These are phyloP conservation scores for Fusarium sterilihyphosum DNA, from an alignment of 2,329 filamentous ascomycete species.

Conservation along the genomic window DNA sequence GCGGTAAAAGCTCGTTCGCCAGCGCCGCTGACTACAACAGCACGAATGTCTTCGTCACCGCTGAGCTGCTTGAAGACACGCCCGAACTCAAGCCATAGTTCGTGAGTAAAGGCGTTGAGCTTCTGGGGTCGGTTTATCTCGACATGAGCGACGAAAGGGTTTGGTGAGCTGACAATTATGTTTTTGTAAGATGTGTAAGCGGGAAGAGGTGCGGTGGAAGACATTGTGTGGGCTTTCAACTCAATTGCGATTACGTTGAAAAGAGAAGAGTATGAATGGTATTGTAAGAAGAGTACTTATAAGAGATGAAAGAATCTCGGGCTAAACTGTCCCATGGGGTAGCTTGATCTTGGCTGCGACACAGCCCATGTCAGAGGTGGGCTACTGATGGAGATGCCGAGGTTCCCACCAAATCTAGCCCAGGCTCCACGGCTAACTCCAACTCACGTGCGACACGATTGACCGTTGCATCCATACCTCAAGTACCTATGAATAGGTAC, in stretches of 20 bases:
- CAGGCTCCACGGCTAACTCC: conserved; percentile 8
- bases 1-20: conserved; percentile 87
- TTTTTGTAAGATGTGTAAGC: conserved; percentile 65
- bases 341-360: conserved; percentile 13
- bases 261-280: neutral
- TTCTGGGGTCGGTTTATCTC: conserved; percentile 90
- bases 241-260: neutral
- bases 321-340: neutral
- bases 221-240: conserved; percentile 21
- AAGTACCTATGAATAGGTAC: neutral
- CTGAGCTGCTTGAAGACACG: conserved; percentile 78
- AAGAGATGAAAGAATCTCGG: neutral
- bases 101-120: conserved; percentile 86
- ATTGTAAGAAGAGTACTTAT: neutral
- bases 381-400: conserved; percentile 38
- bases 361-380: conserved; percentile 18
- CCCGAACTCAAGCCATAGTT: conserved; percentile 87
- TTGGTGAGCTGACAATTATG: conserved; percentile 79
- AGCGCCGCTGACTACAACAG: conserved; percentile 81
- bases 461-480: neutral
- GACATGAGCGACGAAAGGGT: conserved; percentile 83
- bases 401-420: conserved; percentile 26
- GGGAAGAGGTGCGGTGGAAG: conserved; percentile 41
- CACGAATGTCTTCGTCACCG: conserved; percentile 75
- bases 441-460: conserved; percentile 13